Base-by-base conservation (phyloP, 495 filamentous ascomycete genomes). In the Apodospora peruviana region DNA sequence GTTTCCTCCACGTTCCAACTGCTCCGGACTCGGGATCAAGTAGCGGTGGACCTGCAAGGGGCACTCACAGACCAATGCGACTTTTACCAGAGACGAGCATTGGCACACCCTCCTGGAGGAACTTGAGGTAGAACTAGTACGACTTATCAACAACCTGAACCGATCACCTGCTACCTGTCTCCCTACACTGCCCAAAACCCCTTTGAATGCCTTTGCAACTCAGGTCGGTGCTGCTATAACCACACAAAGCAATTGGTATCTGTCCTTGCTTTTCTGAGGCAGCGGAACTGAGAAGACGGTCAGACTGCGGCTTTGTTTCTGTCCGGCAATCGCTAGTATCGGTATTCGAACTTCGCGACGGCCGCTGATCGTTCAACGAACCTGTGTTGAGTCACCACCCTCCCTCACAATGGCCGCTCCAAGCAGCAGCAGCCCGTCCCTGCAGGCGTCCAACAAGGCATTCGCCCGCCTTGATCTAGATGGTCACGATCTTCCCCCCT, bases 401-500 rank as follows among this genome's bases (percentile, higher is more conserved):
- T 2, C 17, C 21, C 5, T 40, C 18, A 21, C 52, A 53, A 75
- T 76, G 71, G 60, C 72, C 25, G 38, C 63, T 40, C 48, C 58
- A 43, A 45, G 53, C 55, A 48, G 50, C 38, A 42, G 38, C 40
- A 55, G 53, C 41, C 57, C 56, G 57, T 54, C 51, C 27, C 41
- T 57, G 55, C 53, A 57, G 56, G 66, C 63, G 39, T 52, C 64
- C 32, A 82, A 84, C 62, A 94, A 93, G 72, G 77, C 78, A 32
- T 77, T 93, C 55, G 70, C 82, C 20, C 78, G 80, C 47, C 69
- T 93, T 46, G 91, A 96, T 64, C 71, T 94, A 45, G 85, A 94
- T 52, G 90, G 91, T 47, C 87, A 97, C 69, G 75, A 95, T 61
- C 73, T 97, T 19, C 93, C 93, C 7, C 93, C 93, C 4, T 96